Conservation (phyloP, 768 basidiomycete species). For the Agrocybe pediades region DNA sequence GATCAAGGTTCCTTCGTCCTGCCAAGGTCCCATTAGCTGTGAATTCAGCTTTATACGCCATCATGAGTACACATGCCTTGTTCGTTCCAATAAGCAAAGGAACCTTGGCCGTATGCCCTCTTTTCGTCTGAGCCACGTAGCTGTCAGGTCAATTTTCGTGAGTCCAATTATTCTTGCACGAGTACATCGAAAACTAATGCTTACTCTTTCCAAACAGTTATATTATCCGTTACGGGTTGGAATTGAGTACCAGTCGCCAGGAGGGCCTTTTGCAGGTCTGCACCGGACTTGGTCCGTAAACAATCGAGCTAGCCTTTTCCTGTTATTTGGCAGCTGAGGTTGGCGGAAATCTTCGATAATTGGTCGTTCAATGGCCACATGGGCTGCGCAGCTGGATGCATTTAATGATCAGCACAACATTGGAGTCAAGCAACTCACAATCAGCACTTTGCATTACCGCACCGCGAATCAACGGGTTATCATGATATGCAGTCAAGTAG, state of each 20-base stretch:
- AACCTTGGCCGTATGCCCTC: slow-evolving; percentile 29
- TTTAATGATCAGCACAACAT: not conserved
- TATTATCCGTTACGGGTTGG: slow-evolving; percentile 34
- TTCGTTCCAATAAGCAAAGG: slow-evolving; percentile 34
- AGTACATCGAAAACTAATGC: not conserved
- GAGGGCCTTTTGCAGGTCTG: slow-evolving; percentile 23
- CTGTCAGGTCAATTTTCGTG: slow-evolving; percentile 11
- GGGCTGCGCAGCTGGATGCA: slow-evolving; percentile 28
- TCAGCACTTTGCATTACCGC: slow-evolving; percentile 36
- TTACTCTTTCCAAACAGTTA: slow-evolving; percentile 35
- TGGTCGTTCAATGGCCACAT: slow-evolving; percentile 34
- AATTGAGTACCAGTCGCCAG: slow-evolving; percentile 32
- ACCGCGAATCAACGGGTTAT: slow-evolving; percentile 30
- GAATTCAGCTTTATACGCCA: not conserved
- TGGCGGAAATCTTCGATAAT: slow-evolving; percentile 27
- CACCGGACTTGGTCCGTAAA: slow-evolving; percentile 26
- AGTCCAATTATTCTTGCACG: not conserved
- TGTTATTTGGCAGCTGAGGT: slow-evolving; percentile 27
- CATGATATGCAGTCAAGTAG: slow-evolving; percentile 29
- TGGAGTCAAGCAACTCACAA: slow-evolving; percentile 20
- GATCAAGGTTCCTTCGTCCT: too few species aligned
- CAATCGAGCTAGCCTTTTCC: slow-evolving; percentile 28
- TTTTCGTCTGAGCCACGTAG: slow-evolving; percentile 29
- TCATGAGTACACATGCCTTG: slow-evolving; percentile 17
- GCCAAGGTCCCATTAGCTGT: not conserved